phyloP scores from a whole-genome alignment of 2,329 filamentous ascomycete species.

The Colletotrichum camelliae region DNA sequence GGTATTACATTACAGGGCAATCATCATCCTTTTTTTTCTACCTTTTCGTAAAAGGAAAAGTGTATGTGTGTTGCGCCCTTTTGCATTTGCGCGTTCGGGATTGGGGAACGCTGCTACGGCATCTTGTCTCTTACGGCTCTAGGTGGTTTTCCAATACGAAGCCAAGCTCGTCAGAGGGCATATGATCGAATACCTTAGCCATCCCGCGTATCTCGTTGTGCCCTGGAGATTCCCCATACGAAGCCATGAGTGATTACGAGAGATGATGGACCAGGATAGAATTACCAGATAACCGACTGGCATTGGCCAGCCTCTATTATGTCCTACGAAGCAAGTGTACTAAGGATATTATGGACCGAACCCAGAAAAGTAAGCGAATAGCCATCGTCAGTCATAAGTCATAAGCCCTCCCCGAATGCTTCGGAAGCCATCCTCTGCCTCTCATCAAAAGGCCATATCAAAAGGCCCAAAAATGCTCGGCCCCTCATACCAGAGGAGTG shows the following conservation, averaged over 20 bases:
- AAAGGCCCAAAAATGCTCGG: neutral
- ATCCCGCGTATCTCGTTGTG: conserved; percentile 1
- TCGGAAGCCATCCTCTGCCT: neutral
- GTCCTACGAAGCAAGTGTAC: neutral
- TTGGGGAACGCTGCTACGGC: conserved; percentile 48
- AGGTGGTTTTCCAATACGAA: conserved; percentile 43
- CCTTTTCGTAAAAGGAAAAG: conserved; percentile 1
- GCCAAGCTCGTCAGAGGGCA: conserved; percentile 42
- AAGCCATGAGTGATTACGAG: neutral
- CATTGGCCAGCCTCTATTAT: neutral
- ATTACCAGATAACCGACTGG: neutral
- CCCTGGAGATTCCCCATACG: conserved; percentile 1
- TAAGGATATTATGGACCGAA: neutral
- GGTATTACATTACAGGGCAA: conserved; percentile 24
- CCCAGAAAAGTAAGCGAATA: neutral
- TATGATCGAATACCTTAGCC: conserved; percentile 32
- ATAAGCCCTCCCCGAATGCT: neutral
- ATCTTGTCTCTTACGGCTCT: conserved; percentile 26
- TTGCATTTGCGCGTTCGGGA: conserved; percentile 54
- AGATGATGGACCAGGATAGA: neutral
- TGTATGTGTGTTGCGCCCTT: conserved; percentile 11
- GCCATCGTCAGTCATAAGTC: neutral
- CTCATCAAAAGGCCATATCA: neutral
- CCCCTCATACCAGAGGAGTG: neutral
- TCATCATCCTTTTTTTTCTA: conserved; percentile 20